Evolutionary conservation across 2,329 filamentous ascomycete species (phyloP).

Genomic region (Botrytis sinoallii): DNA sequence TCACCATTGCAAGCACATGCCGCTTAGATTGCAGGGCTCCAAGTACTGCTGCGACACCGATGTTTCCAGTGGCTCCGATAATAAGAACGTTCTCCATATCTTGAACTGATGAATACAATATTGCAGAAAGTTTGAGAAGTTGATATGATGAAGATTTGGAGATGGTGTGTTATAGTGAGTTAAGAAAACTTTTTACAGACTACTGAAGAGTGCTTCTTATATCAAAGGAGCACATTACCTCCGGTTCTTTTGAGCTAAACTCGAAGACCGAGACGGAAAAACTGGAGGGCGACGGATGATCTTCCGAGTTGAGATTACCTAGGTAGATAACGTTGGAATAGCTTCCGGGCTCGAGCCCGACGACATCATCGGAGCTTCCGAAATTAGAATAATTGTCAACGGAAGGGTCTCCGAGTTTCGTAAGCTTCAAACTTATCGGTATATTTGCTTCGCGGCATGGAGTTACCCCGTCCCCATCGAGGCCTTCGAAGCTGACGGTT

Average conservation of each 20-base stretch:
- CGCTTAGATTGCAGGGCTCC: constrained; percentile 35
- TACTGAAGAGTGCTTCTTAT: neutral
- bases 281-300: neutral
- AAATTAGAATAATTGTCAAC: neutral
- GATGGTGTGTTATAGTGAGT: neutral
- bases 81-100: constrained; percentile 39
- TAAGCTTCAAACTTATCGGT: neutral
- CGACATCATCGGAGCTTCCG: neutral
- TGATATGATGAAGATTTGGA: neutral
- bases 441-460: neutral
- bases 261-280: neutral
- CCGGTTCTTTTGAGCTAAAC: neutral
- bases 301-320: neutral
- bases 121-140: neutral
- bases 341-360: neutral
- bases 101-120: neutral
- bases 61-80: constrained; percentile 42
- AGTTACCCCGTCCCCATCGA: neutral
- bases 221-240: neutral
- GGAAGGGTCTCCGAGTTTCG: neutral
- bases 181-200: neutral
- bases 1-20: constrained; percentile 41
- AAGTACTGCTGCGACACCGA: constrained; percentile 39
- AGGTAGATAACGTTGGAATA: neutral
- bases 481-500: no score